These are phyloP conservation scores for Cryptococcus amylolentus DNA, from an alignment of 1,284 basidiomycete genomes.

Conservation along the genomic window DNA sequence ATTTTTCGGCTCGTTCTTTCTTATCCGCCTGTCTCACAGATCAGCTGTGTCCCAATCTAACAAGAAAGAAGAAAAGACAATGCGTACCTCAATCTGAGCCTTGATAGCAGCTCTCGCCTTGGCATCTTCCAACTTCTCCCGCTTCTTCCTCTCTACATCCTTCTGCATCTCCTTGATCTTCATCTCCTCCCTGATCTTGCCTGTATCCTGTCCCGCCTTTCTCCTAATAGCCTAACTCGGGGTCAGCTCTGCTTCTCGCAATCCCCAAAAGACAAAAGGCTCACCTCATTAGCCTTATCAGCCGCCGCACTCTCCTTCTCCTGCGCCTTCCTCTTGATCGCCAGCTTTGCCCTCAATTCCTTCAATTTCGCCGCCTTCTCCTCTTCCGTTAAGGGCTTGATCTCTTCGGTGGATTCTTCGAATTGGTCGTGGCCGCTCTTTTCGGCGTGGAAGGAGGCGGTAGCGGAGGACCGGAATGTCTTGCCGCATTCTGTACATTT, in stretches of 20 bases:
- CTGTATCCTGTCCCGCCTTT: conserved; percentile 77
- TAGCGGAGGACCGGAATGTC: conserved; percentile 77
- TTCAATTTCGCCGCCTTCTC: conserved; percentile 79
- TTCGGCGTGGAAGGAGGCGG: conserved; percentile 92
- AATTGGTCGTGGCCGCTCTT: conserved; percentile 93
- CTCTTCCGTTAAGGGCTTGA: conserved; percentile 81
- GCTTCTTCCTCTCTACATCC: conserved; percentile 71
- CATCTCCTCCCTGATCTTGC: conserved; percentile 70
- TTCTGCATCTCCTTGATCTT: conserved; percentile 71
- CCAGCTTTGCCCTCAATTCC: conserved; percentile 74
- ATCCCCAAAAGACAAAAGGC: not conserved
- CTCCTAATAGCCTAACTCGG: conserved; percentile 59
- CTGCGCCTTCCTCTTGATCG: conserved; percentile 68
- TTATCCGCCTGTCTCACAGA: conserved; percentile 63
- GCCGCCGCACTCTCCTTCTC: conserved; percentile 68
- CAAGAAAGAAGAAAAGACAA: not conserved
- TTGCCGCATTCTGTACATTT: conserved; percentile 66
- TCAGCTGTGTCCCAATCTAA: not conserved
- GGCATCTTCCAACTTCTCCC: conserved; percentile 83
- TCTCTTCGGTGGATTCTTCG: conserved; percentile 89
- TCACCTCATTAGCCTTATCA: conserved; percentile 66
- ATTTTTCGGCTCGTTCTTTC: conserved; percentile 76
- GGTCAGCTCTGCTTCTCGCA: not conserved
- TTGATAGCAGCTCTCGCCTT: conserved; percentile 78
- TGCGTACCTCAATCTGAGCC: conserved; percentile 71